A percentile compares a stretch with the other conserved stretches of the same genome.
These are phyloP conservation scores for Psilocybe cyanescens DNA, from an alignment of 768 basidiomycete species.

Conservation along the genomic window DNA sequence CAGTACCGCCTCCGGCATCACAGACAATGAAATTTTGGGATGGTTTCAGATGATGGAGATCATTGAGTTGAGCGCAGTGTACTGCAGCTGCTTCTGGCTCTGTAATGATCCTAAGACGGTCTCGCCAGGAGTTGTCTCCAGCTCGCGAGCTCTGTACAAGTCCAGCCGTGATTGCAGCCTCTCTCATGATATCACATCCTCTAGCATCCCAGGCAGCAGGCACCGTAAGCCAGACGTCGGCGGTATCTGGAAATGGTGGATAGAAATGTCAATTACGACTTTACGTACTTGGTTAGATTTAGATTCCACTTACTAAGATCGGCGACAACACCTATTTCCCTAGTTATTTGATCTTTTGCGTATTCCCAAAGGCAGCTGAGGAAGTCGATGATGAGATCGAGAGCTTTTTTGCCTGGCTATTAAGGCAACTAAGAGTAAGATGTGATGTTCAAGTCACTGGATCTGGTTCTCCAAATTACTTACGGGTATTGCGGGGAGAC, in stretches of 20 bases:
- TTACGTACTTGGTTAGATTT: background rate
- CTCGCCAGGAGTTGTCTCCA: constrained; percentile 76
- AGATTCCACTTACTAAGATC: constrained; percentile 66
- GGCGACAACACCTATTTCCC: constrained; percentile 84
- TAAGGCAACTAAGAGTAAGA: constrained; percentile 11
- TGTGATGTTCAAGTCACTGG: background rate
- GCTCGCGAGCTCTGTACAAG: constrained; percentile 74
- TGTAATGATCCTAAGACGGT: constrained; percentile 84
- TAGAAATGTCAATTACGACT: constrained; percentile 6
- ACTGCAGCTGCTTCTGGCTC: constrained; percentile 89
- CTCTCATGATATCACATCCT: constrained; percentile 85
- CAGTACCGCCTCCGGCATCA: constrained; percentile 87
- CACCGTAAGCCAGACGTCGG: constrained; percentile 85
- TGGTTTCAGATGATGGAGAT: constrained; percentile 76
- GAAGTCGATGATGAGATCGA: constrained; percentile 85
- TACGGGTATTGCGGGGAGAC: constrained; percentile 80
- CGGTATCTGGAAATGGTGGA: constrained; percentile 56
- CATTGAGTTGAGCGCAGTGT: constrained; percentile 82
- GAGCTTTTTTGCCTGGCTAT: constrained; percentile 74
- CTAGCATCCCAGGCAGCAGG: constrained; percentile 92
- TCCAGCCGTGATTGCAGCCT: constrained; percentile 80
- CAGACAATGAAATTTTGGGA: constrained; percentile 92
- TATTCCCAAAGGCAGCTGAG: constrained; percentile 85
- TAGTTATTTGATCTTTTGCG: constrained; percentile 84
- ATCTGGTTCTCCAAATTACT: constrained; percentile 29